phyloP scores from a whole-genome alignment of 2,329 filamentous ascomycete genomes.

The Diaporthe aspalathi region DNA sequence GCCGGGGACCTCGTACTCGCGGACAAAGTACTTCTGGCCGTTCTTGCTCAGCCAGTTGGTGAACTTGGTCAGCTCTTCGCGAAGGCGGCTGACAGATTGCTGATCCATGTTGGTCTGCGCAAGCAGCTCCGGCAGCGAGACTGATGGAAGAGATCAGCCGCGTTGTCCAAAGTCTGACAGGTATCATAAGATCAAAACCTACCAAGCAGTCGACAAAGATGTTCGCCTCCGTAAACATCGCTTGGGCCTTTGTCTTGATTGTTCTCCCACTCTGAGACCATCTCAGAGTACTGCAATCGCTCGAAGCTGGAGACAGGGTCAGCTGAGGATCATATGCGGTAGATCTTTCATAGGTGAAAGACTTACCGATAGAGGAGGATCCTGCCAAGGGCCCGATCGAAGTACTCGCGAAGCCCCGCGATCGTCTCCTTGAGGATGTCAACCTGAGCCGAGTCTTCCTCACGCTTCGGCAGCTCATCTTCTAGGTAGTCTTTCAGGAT shows the following conservation, averaged over 20 bases:
- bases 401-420: conserved; percentile 89
- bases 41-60: conserved; percentile 86
- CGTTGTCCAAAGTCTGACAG: background rate
- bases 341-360: background rate
- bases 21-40: conserved; percentile 80
- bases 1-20: conserved; percentile 78
- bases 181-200: conserved; percentile 48
- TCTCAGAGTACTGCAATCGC: conserved; percentile 84
- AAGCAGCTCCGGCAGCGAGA: conserved; percentile 90
- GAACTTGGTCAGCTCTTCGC: conserved; percentile 89
- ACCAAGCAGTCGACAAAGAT: conserved; percentile 91
- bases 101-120: conserved; percentile 98
- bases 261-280: conserved; percentile 77
- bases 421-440: conserved; percentile 93
- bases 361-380: conserved; percentile 84
- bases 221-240: conserved; percentile 93
- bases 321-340: background rate
- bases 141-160: conserved; percentile 57
- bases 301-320: conserved; percentile 74
- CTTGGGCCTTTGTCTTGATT: conserved; percentile 71
- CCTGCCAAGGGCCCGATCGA: conserved; percentile 88
- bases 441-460: conserved; percentile 74
- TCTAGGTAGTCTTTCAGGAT: conserved; percentile 86
- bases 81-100: conserved; percentile 87
- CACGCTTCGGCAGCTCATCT: conserved; percentile 75